Evolutionary conservation across 441 rosid genomes (phyloP), one percentile per base, ranked within the genome.

Genomic region (Euphorbia schlechtendalii): DNA sequence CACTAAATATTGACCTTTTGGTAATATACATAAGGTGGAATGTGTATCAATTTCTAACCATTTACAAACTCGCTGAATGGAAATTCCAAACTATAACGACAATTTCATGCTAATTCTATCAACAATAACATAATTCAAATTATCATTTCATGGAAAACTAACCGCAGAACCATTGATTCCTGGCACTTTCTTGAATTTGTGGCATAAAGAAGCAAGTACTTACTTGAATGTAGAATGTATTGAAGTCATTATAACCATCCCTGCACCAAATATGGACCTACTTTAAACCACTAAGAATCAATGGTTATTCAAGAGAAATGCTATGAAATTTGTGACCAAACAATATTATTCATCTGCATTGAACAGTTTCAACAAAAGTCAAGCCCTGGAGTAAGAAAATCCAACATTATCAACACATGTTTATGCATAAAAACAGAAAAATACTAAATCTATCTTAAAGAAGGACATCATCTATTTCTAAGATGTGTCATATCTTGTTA

Each of bases 141-240:
- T 20, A 51, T 49, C 32, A 49, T 63, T 51, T 14, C 30, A 46
- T 18, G 27, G 27, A 62, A 62, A 21, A 2, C 24, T 28, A 4
- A 30, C 30, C 28, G 41, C 27, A 40, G 87, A 91, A 80, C 91
- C 96, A 52, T 94, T 94, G 15, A 17, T 46, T 46, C 51, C 51
- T 17, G 2, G 51, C 20, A 14, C 20, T 13, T 15, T 46, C 51
- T 46, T 46, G 51, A 46, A 46, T 43, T 17, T 4, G 17, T 45
- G 21, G 52, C 8, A 48, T 18, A 43, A 15, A 43, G 48, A 22
- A 14, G n/a, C 34, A 43, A 28, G 24, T 59, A 80, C 96, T 83
- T 82, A 95, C 99, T 85, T 95, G 99, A 88, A 95, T 77, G 83
- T 95, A 95, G 81, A 95, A 95, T 41, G 97, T 95, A 77, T 95